phyloP scores from a whole-genome alignment of 2,329 filamentous ascomycete genomes.

The Pseudogymnoascus sp. region DNA sequence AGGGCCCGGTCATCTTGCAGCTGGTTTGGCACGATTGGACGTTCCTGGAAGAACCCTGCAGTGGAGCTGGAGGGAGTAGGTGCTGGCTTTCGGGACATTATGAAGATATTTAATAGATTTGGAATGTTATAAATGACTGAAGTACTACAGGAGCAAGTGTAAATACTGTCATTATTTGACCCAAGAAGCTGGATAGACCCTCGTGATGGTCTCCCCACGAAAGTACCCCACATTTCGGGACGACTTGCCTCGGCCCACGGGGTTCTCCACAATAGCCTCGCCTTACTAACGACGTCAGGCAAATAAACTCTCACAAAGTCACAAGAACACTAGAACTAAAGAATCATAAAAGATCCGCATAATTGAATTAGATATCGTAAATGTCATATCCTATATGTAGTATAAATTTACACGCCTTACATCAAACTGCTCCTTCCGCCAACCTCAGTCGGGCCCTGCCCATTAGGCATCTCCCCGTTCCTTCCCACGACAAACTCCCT shows the following conservation, averaged over 20 bases:
- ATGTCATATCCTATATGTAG: slow-evolving; percentile 2
- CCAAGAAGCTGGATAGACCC: neutral
- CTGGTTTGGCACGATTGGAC: slow-evolving; percentile 46
- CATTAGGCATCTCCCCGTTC: slow-evolving; percentile 91
- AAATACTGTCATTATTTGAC: neutral
- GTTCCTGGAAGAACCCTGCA: slow-evolving; percentile 48
- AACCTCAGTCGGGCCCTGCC: slow-evolving; percentile 84
- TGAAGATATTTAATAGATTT: neutral
- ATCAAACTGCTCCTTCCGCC: slow-evolving; percentile 90
- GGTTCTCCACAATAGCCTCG: neutral
- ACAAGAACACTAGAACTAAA: neutral
- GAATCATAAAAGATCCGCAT: neutral
- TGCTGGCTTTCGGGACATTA: slow-evolving; percentile 1
- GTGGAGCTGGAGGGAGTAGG: slow-evolving; percentile 30
- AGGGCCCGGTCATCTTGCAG: slow-evolving; percentile 48
- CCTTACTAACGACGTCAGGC: neutral
- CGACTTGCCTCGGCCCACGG: neutral
- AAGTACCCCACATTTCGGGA: neutral
- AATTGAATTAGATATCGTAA: slow-evolving; percentile 9
- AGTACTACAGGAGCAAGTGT: neutral
- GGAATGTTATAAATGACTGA: neutral
- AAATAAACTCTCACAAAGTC: neutral
- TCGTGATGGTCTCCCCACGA: neutral
- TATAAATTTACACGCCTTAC: slow-evolving; percentile 37
- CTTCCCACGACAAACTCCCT: slow-evolving; percentile 85